Base-by-base conservation (phyloP, 2,329 filamentous ascomycete species). In the Ophiostoma piceae region DNA sequence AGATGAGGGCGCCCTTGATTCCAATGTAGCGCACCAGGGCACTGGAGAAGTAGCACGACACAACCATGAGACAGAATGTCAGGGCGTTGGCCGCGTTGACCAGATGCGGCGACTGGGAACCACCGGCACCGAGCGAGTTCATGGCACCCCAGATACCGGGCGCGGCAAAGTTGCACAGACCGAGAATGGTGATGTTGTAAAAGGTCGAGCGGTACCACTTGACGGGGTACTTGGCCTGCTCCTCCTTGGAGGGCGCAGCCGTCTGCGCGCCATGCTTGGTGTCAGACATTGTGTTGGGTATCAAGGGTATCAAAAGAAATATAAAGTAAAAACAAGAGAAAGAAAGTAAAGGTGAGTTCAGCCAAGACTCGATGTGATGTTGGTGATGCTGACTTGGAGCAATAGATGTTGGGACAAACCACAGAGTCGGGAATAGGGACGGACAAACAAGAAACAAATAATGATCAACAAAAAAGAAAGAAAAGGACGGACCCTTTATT, bases 111-210 rank as follows among this genome's bases (percentile, higher is more conserved):
- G 83, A 82, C 73, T 87, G 83, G 39, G 85, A 83, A 2, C 90
- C 90, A 67, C 90, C 90, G 1, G 88, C 90, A 11, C 90, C 90
- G 0, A 92, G 83, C 0, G 85, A 88, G 79, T 91, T 92, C 88
- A 92, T 90, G 8, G 88, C 88, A 14, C 83, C 84, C 89, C 89
- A 92, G 72, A 92, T 89, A 0, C 90, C 90, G 0, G 89, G 90
- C 0, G 89, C 89, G 1, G 87, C 81, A 72, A 92, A 86, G 75
- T 90, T 91, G 78, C 88, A 91, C 11, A 92, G 77, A 0, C 90
- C 90, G 1, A 92, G 84, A 54, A 92, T 85, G 41, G 88, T 84
- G 68, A 90, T 88, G 79, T 92, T 92, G 80, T 87, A 92, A 74
- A 90, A 88, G 0, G 89, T 90, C 0, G 88, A 89, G 35, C 88